Evolutionary conservation across 805 yeast species (phyloP).

Genomic region (Cyberlindnera mrakii): DNA sequence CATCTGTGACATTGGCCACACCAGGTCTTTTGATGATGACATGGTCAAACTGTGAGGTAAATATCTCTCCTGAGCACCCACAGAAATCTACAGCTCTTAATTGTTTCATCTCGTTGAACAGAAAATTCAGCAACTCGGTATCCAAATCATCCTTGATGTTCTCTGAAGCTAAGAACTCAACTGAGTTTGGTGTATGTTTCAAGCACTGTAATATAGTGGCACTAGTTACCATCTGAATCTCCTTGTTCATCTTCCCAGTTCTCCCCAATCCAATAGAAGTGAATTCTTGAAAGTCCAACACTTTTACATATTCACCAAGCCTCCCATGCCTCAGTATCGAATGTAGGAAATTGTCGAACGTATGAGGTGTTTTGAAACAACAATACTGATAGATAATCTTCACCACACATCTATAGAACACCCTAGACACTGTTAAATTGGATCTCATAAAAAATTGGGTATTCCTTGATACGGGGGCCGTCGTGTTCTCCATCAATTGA

Average conservation of each 20-base stretch:
- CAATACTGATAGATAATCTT: conserved; percentile 61
- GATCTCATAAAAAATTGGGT: conserved; percentile 45
- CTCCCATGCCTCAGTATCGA: conserved; percentile 41
- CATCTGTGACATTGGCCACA: conserved; percentile 21
- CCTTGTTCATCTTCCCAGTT: conserved; percentile 83
- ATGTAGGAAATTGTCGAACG: conserved; percentile 65
- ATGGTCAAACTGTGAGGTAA: conserved; percentile 51
- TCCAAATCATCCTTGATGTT: conserved; percentile 81
- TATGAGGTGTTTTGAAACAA: conserved; percentile 71
- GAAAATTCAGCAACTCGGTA: conserved; percentile 42
- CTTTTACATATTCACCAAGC: conserved; percentile 58
- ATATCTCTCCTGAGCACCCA: conserved; percentile 68
- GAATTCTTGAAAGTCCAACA: conserved; percentile 81
- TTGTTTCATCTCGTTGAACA: conserved; percentile 48
- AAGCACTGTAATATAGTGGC: conserved; percentile 63
- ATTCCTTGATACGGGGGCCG: conserved; percentile 45
- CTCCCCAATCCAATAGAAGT: conserved; percentile 88
- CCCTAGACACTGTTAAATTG: conserved; percentile 48
- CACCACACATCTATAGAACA: conserved; percentile 50
- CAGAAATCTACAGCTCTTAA: conserved; percentile 79
- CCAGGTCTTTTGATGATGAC: conserved; percentile 23
- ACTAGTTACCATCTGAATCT: conserved; percentile 84
- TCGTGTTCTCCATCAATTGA: conserved; percentile 43
- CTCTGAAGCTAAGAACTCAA: conserved; percentile 80
- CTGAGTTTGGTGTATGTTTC: conserved; percentile 54